These are phyloP conservation scores for Agrocybe praecox DNA, from an alignment of 768 basidiomycete genomes.

Conservation along the genomic window DNA sequence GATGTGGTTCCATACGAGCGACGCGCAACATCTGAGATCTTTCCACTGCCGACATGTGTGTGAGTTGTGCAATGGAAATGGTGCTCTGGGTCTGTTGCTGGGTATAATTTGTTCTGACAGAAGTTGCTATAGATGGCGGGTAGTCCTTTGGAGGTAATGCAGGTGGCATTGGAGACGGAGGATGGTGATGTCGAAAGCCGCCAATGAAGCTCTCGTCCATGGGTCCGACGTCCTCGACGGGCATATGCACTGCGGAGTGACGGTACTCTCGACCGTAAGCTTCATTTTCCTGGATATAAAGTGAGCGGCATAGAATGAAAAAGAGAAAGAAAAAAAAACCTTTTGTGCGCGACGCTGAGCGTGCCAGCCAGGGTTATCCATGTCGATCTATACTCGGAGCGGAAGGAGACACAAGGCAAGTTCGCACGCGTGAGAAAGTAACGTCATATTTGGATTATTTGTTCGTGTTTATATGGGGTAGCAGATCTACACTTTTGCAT, in stretches of 20 bases:
- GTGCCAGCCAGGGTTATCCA: constrained; percentile 83
- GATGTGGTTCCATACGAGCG: constrained; percentile 76
- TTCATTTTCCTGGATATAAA: constrained; percentile 32
- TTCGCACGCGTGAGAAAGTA: neutral
- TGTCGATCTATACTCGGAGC: constrained; percentile 24
- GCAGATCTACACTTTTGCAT: neutral
- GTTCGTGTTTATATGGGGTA: constrained; percentile 8
- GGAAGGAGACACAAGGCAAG: neutral
- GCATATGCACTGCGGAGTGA: constrained; percentile 44
- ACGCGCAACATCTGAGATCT: constrained; percentile 60
- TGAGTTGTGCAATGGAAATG: constrained; percentile 40
- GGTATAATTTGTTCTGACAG: constrained; percentile 14
- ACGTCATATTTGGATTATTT: constrained; percentile 10
- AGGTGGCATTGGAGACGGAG: constrained; percentile 47
- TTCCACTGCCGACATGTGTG: constrained; percentile 61
- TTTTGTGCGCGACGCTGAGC: constrained; percentile 64
- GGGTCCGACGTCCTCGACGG: constrained; percentile 62
- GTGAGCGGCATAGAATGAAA: neutral
- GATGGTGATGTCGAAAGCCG: constrained; percentile 43
- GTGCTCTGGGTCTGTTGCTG: constrained; percentile 26
- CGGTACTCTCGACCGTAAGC: constrained; percentile 26
- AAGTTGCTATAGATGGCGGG: constrained; percentile 2
- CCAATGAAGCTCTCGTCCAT: constrained; percentile 65
- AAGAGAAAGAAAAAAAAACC: constrained; percentile 29
- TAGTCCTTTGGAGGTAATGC: constrained; percentile 51